Evolutionary conservation across 192 early-diverging fungal genomes (phyloP), one percentile per base, ranked within the genome.

Genomic region (Coemansia asiatica): DNA sequence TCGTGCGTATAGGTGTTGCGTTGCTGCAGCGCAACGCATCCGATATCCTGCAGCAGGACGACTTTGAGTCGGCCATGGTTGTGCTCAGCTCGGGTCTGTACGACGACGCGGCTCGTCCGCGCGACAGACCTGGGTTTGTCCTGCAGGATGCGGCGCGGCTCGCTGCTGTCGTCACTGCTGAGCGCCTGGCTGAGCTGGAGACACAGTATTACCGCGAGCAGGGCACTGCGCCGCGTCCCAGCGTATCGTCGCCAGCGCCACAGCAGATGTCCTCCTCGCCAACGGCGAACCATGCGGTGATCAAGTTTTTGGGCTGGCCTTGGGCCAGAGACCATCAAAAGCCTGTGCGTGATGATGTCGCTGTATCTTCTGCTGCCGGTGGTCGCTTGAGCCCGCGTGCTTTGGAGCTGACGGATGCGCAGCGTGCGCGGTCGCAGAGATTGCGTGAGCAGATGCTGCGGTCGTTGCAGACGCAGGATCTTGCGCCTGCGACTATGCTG

Each of bases 1-100:
- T 96, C 61, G 90, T 96, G 78, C 86, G 90, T 4, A 88, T 97
- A 12, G 92, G 92, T 0, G 82, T 97, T 26, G 92, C 96, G 5
- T 84, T 98, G 74, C 71, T 98, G 69, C 87, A 91, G 61, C 88
- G 89, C 57, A 94, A 95, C 58, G 83, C 86, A 51, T 86, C 88
- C 28, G 73, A 67, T 22, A 68, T 98, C 60, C 72, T 94, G 67
- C 71, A 70, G 21, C 86, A 95, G 40, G 80, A 89, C 50, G 84
- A 90, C 57, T 92, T 95, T 65, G 94, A 94, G 82, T 85, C 87
- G 6, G 71, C 92, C 8, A 83, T 98, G 67, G 85, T 93, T 19
- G 91, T 91, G 68, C 83, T 98, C 36, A 90, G 94, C 50, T 75
- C 85, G 29, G 91, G 90, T 6, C 83, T 98, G 25, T 96, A 92